Conservation (phyloP, 331 rosid species). For the Arachis monticola region DNA sequence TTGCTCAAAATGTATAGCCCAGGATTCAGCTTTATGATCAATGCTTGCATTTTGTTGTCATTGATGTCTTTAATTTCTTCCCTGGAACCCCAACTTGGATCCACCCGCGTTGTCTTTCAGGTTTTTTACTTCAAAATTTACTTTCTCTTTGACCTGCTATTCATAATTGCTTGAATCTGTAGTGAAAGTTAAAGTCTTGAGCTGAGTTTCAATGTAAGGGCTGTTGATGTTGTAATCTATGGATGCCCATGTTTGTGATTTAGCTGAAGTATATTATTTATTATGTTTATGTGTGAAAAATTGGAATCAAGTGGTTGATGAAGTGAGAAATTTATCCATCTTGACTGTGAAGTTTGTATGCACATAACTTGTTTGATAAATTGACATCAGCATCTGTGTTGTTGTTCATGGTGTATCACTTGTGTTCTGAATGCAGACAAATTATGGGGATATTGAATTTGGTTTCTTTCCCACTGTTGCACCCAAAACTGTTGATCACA, state of each 20-base stretch:
- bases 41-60: slow-evolving; percentile 38
- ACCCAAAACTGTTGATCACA: slow-evolving; percentile 91
- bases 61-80: slow-evolving; percentile 33
- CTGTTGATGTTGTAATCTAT: background rate
- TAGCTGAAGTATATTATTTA: slow-evolving; percentile 14
- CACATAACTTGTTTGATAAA: slow-evolving; percentile 28
- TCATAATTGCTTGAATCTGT: slow-evolving; percentile 21
- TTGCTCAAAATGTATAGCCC: slow-evolving; percentile 43
- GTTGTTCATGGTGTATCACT: slow-evolving; percentile 17
- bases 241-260: slow-evolving; percentile 25
- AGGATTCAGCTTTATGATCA: slow-evolving; percentile 31
- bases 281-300: slow-evolving; percentile 12
- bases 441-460: slow-evolving; percentile 94
- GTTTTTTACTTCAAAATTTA: slow-evolving; percentile 40
- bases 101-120: slow-evolving; percentile 86
- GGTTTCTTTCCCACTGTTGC: slow-evolving; percentile 93
- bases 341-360: slow-evolving; percentile 17
- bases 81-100: slow-evolving; percentile 65
- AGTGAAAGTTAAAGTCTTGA: slow-evolving; percentile 21
- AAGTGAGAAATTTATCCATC: slow-evolving; percentile 17
- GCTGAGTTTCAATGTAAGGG: background rate
- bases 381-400: slow-evolving; percentile 16
- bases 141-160: background rate
- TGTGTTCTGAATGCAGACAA: slow-evolving; percentile 62
- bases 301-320: slow-evolving; percentile 25